A percentile compares a stretch with the other conserved stretches of the same genome.
phyloP scores from a whole-genome alignment of 176 grass and related monocot species.

The Aechmea fasciata region DNA sequence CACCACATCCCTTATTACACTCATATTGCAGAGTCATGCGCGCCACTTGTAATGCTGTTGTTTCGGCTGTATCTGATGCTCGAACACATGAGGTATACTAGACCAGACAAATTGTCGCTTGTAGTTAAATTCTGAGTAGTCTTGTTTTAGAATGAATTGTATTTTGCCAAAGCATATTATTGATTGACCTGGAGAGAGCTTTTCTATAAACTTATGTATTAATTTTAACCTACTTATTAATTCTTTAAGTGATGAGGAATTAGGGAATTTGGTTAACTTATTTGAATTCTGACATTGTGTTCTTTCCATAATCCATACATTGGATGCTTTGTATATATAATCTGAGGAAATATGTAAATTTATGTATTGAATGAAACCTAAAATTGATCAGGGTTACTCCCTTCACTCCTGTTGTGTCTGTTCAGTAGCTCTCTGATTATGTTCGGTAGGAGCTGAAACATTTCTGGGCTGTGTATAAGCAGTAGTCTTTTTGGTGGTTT shows the following conservation, averaged over 20 bases:
- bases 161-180: neutral
- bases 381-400: too few species aligned
- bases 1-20: constrained; percentile 82
- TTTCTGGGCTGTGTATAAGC: too few species aligned
- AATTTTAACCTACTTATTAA: neutral
- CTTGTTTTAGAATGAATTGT: neutral
- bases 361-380: too few species aligned
- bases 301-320: neutral
- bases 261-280: too few species aligned
- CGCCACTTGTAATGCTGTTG: constrained; percentile 72
- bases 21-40: constrained; percentile 81
- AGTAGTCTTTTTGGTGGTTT: too few species aligned
- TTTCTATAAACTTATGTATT: neutral
- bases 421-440: too few species aligned
- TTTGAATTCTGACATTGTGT: too few species aligned
- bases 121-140: neutral
- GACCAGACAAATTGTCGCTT: neutral
- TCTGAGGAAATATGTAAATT: too few species aligned
- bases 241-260: neutral
- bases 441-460: too few species aligned
- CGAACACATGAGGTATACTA: constrained; percentile 84
- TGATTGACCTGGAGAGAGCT: neutral
- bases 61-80: constrained; percentile 67
- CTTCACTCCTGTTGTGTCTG: too few species aligned
- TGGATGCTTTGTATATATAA: too few species aligned